These are phyloP conservation scores for Seiridium unicorne DNA, from an alignment of 2,329 filamentous ascomycete genomes.

Conservation along the genomic window DNA sequence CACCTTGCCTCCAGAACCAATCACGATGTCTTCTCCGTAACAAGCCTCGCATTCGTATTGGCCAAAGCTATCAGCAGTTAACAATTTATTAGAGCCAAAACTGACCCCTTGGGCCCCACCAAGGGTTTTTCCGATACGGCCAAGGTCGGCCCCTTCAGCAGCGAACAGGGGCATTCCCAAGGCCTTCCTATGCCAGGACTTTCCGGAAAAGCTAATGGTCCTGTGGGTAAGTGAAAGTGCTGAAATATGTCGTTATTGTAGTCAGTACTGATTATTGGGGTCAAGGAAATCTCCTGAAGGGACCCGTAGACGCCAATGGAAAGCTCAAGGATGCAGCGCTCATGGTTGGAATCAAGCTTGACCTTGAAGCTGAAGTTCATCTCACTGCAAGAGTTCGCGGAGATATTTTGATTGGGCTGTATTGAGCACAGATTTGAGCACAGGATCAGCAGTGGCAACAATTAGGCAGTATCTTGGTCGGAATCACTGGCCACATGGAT, in stretches of 20 bases:
- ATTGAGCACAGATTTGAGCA: slow-evolving; percentile 30
- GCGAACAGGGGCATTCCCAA: neutral
- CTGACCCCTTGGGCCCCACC: neutral
- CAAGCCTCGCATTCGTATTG: too few relatives aligned
- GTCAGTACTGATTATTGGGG: neutral
- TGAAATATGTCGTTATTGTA: neutral
- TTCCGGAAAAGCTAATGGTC: slow-evolving; percentile 25
- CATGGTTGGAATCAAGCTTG: slow-evolving; percentile 61
- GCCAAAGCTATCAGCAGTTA: neutral
- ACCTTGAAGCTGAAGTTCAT: slow-evolving; percentile 62
- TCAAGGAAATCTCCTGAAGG: slow-evolving; percentile 54
- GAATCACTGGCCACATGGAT: too few relatives aligned
- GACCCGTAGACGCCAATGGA: slow-evolving; percentile 54
- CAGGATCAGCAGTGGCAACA: too few relatives aligned
- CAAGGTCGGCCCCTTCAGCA: neutral
- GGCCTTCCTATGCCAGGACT: slow-evolving; percentile 25
- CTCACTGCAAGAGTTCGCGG: slow-evolving; percentile 58
- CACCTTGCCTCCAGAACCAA: neutral
- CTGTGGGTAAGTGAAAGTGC: slow-evolving; percentile 16
- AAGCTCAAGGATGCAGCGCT: slow-evolving; percentile 57
- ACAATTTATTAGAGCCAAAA: neutral
- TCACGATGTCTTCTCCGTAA: neutral
- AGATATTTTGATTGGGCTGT: slow-evolving; percentile 60
- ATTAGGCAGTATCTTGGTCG: too few relatives aligned
- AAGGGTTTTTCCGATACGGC: slow-evolving; percentile 5